These are phyloP conservation scores for Letharia columbiana DNA, from an alignment of 495 filamentous ascomycete genomes.

Conservation along the genomic window DNA sequence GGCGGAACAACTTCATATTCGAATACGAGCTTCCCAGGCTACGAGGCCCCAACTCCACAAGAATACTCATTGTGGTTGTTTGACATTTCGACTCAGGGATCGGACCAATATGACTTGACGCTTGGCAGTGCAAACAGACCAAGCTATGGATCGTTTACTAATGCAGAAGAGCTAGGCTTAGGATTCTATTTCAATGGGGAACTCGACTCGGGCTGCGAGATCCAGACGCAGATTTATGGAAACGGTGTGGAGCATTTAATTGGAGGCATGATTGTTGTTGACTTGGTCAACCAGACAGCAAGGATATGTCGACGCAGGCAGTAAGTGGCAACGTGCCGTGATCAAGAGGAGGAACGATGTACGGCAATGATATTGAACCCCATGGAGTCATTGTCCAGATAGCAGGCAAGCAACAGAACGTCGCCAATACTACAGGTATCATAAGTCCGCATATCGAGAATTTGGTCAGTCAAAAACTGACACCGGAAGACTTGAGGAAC, in stretches of 20 bases:
- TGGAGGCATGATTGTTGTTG: slow-evolving; percentile 34
- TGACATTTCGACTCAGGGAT: slow-evolving; percentile 22
- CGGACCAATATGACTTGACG: slow-evolving; percentile 24
- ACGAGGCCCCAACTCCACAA: slow-evolving; percentile 21
- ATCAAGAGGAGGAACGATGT: slow-evolving; percentile 28
- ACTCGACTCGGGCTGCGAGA: slow-evolving; percentile 31
- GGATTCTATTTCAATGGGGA: slow-evolving; percentile 38
- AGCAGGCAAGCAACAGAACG: slow-evolving; percentile 30
- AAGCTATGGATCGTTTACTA: not conserved
- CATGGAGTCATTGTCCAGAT: slow-evolving; percentile 34
- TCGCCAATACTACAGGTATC: slow-evolving; percentile 14
- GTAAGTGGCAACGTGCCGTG: slow-evolving; percentile 27
- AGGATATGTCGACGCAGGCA: slow-evolving; percentile 30
- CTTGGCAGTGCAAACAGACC: not conserved
- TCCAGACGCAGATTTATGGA: slow-evolving; percentile 19
- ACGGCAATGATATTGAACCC: slow-evolving; percentile 28
- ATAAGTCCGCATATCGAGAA: not conserved
- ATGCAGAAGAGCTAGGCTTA: slow-evolving; percentile 16
- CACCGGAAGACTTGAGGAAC: too few relatives aligned
- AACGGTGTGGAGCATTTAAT: slow-evolving; percentile 22
- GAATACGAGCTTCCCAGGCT: slow-evolving; percentile 33
- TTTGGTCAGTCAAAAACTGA: too few relatives aligned
- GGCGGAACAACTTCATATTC: slow-evolving; percentile 31
- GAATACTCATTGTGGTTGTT: slow-evolving; percentile 29
- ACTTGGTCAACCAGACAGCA: slow-evolving; percentile 30